Conservation (phyloP, 345 rosid species). For the Xanthoceras sorbifolium region DNA sequence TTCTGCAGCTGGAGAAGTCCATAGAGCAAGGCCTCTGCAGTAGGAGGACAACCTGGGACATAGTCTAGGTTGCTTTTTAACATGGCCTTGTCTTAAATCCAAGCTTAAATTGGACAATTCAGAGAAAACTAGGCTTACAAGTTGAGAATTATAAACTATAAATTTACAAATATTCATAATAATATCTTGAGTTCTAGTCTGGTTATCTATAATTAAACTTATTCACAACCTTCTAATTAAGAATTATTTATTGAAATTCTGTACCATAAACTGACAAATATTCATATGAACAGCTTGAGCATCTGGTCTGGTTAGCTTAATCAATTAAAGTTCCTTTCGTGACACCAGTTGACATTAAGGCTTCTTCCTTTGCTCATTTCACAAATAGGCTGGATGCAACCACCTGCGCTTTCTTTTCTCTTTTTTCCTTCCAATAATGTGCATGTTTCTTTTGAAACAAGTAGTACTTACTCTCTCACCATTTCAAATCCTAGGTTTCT, state of each 20-base stretch:
- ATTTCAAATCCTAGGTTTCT: background rate
- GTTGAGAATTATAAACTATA: background rate
- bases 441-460: background rate
- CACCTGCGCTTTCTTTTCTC: background rate
- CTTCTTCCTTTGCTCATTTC: background rate
- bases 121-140: background rate
- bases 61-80: constrained; percentile 22
- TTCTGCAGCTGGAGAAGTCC: constrained; percentile 95
- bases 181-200: background rate
- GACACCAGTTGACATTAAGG: background rate
- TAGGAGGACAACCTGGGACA: constrained; percentile 97
- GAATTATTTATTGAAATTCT: background rate
- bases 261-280: background rate
- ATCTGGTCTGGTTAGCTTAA: background rate
- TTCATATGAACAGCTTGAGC: background rate
- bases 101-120: background rate
- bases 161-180: background rate
- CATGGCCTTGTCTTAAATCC: background rate
- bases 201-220: background rate
- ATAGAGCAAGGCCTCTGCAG: constrained; percentile 96
- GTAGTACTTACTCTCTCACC: background rate
- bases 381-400: background rate
- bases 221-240: background rate
- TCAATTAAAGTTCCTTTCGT: background rate
- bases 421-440: background rate